phyloP scores from a whole-genome alignment of 306 rosid genomes.

The Pyrus betulifolia region DNA sequence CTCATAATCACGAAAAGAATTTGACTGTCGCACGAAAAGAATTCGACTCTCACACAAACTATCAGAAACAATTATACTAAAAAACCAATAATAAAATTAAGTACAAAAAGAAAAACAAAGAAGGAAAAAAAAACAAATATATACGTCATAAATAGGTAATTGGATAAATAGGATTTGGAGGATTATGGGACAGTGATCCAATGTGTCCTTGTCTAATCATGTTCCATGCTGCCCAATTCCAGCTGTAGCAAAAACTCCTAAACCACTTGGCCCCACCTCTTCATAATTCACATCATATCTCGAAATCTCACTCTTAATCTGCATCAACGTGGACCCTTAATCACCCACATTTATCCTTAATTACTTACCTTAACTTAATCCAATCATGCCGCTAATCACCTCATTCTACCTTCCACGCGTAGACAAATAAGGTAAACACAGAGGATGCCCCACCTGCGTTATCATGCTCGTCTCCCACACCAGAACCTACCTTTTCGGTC shows the following conservation, averaged over 20 bases:
- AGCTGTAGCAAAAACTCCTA: conserved; percentile 13
- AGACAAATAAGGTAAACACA: conserved; percentile 59
- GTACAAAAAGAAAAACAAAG: neutral
- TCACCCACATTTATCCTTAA: neutral
- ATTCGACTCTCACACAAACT: neutral
- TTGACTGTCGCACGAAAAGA: neutral
- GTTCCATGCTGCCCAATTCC: conserved; percentile 15
- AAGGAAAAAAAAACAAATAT: neutral
- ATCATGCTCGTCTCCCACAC: conserved; percentile 25
- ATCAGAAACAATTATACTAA: neutral
- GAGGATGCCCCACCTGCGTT: conserved; percentile 36
- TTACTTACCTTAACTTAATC: neutral
- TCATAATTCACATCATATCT: neutral
- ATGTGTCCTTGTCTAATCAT: conserved; percentile 27
- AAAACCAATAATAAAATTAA: neutral
- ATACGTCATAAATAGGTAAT: neutral
- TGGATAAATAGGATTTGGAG: conserved; percentile 4
- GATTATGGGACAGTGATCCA: conserved; percentile 19
- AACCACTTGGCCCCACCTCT: conserved; percentile 16
- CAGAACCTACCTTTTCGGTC: conserved; percentile 17
- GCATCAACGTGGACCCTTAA: conserved; percentile 5
- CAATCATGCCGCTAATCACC: neutral
- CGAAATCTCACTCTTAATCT: neutral
- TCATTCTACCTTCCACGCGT: conserved; percentile 78
- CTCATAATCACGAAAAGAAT: neutral